Percentiles rank a stretch among this genome's conserved stretches.
Evolutionary conservation across 2,329 filamentous ascomycete genomes (phyloP).

Genomic region (Aspergillus texensis): DNA sequence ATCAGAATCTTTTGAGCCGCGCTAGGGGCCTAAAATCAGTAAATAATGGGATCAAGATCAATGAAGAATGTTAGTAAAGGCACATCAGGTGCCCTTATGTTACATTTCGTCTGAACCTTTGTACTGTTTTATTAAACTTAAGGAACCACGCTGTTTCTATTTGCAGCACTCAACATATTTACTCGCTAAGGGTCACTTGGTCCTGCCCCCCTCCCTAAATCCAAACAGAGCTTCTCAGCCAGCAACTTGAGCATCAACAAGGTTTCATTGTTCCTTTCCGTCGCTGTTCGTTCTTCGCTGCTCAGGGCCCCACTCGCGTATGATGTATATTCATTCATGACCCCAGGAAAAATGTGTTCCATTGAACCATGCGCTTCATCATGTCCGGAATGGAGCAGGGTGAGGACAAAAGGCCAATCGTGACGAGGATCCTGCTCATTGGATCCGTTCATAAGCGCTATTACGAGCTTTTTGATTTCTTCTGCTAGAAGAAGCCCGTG

Average conservation of each 20-base stretch:
- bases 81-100: neutral
- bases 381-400: neutral
- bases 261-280: neutral
- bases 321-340: neutral
- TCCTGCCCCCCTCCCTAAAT: neutral
- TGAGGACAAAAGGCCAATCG: neutral
- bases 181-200: neutral
- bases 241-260: neutral
- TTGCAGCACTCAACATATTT: neutral
- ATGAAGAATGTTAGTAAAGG: neutral
- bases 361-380: neutral
- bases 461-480: neutral
- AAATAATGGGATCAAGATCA: no score
- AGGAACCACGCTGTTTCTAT: no score
- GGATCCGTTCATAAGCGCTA: neutral
- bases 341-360: neutral
- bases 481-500: neutral
- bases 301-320: neutral
- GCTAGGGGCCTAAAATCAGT: no score
- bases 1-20: neutral
- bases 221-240: neutral
- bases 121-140: neutral
- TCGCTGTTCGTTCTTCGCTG: neutral
- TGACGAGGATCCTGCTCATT: neutral
- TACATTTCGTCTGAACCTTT: neutral